Evolutionary conservation across 2,329 filamentous ascomycete genomes (phyloP), one percentile per base, ranked within the genome.

Genomic region (Lachnellula willkommii): DNA sequence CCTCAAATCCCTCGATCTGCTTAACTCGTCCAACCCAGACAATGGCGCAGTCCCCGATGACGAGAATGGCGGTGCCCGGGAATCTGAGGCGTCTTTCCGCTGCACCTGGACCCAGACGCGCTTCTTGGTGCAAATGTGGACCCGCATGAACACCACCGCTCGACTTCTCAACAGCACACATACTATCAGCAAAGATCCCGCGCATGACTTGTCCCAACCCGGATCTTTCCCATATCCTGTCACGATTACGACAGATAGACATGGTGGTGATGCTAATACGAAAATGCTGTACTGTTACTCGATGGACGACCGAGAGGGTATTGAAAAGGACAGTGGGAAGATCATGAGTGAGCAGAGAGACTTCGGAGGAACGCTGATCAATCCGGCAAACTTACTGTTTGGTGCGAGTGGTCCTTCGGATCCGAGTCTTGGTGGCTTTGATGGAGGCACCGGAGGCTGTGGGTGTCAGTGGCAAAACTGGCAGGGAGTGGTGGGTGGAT

Each of bases 111-210:
- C 76, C 24, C 75, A 84, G 70, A 83, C 82, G 12, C 77, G 84
- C 0, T 80, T 85, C 60, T 76, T 83, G n/a, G 79, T 87, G 15
- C 77, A 83, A 65, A 83, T 87, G 57, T 87, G 83, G 83, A 87
- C 84, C 17, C 75, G 77, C 5, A 73, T 73, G 55, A 73, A 69
- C 35, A 73, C 72, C 61, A 75, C 72, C 28, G 74, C 77, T 24
- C 66, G 64, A 50, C 70, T 83, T 50, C 60, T 78, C 11, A 68
- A 69, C 28, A 49, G 48, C 2, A 67, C 64, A 7, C 42, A 55
- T 36, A 45, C 57, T 4, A 53, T 24, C 54, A 17, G 43, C 56
- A 12, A 36, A 22, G 28, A 57, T 60, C 1, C 54, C 71, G 0
- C 69, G 69, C 17, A 68, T 63, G 65, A 65, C 46, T 61, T 69